Evolutionary conservation across 2,329 filamentous ascomycete species (phyloP), one percentile per base, ranked within the genome.

Genomic region (Diaporthe destruens): DNA sequence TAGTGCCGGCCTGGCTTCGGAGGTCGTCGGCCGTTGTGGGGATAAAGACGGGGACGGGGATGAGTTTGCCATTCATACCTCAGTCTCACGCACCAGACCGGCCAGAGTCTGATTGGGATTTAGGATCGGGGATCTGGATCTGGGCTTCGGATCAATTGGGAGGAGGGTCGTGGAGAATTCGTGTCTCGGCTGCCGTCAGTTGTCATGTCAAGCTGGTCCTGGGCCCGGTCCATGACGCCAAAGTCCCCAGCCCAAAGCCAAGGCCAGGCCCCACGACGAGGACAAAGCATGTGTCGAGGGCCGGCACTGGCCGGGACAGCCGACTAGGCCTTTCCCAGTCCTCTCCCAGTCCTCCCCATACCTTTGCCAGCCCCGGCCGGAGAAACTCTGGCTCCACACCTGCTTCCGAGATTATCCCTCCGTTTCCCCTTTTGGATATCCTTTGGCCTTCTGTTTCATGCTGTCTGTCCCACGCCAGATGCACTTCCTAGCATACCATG

Each of bases 21-120:
- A 65, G 44, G 44, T 51, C 44, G 59, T 65, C 59, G 59, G 59
- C 59, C 44, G 59, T 65, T 65, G 59, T 65, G 59, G 59, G 59
- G 59, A 65, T 49, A 51, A 54, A 49, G 69, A 71, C 59, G 59
- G 57, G 51, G 69, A 71, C 59, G 69, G 59, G 63, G 69, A 71
- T 63, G 69, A 71, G 69, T 65, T 56, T 65, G 69, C 69, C 69
- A 71, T 71, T 66, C 69, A 71, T 49, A 44, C 44, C 59, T 65
- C 59, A 65, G 59, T 65, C 44, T 29, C 59, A 65, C 57, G 51
- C 29, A 65, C 29, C 59, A 65, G 59, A 36, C 59, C 34, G 59
- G 23, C 59, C 34, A 51, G 59, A 65, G 44, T 65, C 44, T 65
- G 59, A 51, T 65, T 51, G 44, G 59, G 59, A 65, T 51, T 65